A percentile compares a stretch with the other conserved stretches of the same genome.
Conservation (phyloP, 352 stramenopile genomes). For the Pythium aquatile region DNA sequence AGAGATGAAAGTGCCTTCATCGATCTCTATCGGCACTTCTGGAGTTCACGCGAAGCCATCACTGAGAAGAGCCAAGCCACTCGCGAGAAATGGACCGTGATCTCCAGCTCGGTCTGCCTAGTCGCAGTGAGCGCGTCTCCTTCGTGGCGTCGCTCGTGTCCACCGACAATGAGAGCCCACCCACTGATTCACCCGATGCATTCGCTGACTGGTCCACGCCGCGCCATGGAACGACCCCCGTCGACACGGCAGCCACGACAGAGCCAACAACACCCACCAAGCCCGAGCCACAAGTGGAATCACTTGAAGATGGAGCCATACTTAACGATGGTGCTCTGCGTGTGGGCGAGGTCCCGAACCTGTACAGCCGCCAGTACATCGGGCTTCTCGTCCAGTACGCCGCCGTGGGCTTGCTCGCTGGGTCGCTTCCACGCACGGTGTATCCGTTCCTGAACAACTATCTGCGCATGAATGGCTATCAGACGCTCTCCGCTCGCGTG, state of each 20-base stretch:
- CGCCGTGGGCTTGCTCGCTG: slow-evolving; percentile 59
- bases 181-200: background rate
- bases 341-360: slow-evolving; percentile 42
- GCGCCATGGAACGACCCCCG: background rate
- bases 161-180: slow-evolving; percentile 9
- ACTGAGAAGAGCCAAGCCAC: background rate
- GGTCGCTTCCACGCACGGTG: slow-evolving; percentile 49
- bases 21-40: background rate
- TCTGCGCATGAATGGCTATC: slow-evolving; percentile 62
- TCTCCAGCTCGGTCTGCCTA: slow-evolving; percentile 14
- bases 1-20: background rate
- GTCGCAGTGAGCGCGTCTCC: slow-evolving; percentile 14
- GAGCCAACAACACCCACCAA: background rate
- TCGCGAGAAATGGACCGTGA: slow-evolving; percentile 19
- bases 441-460: slow-evolving; percentile 83
- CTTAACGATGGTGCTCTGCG: slow-evolving; percentile 23
- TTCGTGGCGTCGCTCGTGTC: slow-evolving; percentile 16
- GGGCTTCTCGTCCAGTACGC: slow-evolving; percentile 71
- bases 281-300: background rate
- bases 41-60: too few relatives aligned
- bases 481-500: slow-evolving; percentile 58
- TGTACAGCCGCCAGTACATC: slow-evolving; percentile 53
- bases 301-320: background rate
- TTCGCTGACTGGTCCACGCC: background rate
- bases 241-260: background rate